phyloP scores from a whole-genome alignment of 23 red algal genomes.

The Gracilaria vermiculophylla region DNA sequence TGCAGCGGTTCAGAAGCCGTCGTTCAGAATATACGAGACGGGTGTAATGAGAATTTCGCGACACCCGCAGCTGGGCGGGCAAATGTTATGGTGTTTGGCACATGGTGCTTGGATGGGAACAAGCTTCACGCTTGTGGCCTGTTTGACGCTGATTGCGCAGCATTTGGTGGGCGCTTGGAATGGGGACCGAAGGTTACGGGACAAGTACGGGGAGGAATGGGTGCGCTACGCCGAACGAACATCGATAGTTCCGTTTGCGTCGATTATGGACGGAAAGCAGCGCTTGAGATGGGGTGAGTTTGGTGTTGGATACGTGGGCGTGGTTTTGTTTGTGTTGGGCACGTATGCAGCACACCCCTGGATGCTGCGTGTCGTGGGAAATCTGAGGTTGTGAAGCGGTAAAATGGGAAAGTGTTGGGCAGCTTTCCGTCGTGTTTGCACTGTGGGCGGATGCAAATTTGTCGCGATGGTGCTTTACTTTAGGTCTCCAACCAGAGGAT shows the following conservation, averaged over 20 bases:
- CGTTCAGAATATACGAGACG: constrained; percentile 85
- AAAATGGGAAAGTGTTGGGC: too few relatives aligned
- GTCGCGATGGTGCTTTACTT: too few relatives aligned
- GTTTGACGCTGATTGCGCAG: constrained; percentile 76
- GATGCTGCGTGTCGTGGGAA: constrained; percentile 61
- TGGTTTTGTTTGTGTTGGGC: constrained; percentile 63
- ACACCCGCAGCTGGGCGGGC: constrained; percentile 95
- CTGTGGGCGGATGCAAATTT: too few relatives aligned
- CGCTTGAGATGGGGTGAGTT: constrained; percentile 49
- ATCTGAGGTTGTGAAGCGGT: constrained; percentile 17
- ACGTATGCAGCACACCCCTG: constrained; percentile 81
- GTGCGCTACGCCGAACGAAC: constrained; percentile 59
- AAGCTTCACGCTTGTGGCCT: constrained; percentile 72
- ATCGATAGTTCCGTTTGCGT: constrained; percentile 79
- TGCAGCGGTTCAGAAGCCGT: constrained; percentile 75
- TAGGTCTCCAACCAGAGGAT: too few relatives aligned
- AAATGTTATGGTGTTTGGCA: constrained; percentile 95
- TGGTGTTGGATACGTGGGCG: constrained; percentile 76
- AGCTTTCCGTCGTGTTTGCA: too few relatives aligned
- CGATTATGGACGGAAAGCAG: constrained; percentile 73
- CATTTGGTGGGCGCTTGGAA: constrained; percentile 94
- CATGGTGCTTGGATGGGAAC: constrained; percentile 93
- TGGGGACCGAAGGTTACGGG: constrained; percentile 76
- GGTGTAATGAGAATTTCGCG: constrained; percentile 92
- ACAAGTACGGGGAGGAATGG: constrained; percentile 81